phyloP scores from a whole-genome alignment of 495 filamentous ascomycete species.

The Podospora fimiseda region DNA sequence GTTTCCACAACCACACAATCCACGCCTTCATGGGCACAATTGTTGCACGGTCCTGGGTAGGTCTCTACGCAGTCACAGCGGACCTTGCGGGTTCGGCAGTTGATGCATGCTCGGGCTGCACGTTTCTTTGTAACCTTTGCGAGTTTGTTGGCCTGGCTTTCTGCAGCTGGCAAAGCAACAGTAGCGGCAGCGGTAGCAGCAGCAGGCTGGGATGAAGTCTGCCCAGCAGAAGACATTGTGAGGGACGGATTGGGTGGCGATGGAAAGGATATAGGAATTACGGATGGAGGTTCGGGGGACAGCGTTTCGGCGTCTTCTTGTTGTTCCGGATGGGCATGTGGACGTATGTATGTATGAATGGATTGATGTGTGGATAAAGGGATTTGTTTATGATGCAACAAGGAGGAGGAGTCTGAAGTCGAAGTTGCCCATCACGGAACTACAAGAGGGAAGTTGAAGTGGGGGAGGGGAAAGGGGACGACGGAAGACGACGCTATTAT shows the following conservation, averaged over 20 bases:
- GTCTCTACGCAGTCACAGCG: conserved; percentile 82
- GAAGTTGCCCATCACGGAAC: neutral
- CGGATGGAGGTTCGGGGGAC: too few relatives aligned
- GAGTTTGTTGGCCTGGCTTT: conserved; percentile 20
- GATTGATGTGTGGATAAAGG: too few relatives aligned
- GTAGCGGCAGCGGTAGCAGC: too few relatives aligned
- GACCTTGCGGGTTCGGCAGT: conserved; percentile 84
- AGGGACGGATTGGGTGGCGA: too few relatives aligned
- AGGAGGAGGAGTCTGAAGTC: neutral
- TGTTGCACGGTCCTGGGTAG: conserved; percentile 71
- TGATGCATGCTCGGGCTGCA: conserved; percentile 81
- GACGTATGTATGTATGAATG: too few relatives aligned
- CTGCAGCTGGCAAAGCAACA: conserved; percentile 1
- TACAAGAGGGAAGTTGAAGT: neutral
- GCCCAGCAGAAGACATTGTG: neutral
- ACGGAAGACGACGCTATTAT: neutral
- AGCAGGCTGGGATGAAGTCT: neutral
- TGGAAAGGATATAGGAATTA: too few relatives aligned
- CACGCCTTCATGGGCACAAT: conserved; percentile 82
- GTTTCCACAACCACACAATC: conserved; percentile 86
- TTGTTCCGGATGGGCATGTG: neutral
- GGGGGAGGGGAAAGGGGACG: neutral
- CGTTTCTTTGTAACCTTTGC: conserved; percentile 58
- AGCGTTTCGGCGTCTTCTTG: neutral
- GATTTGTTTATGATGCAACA: too few relatives aligned